phyloP scores from a whole-genome alignment of 805 yeast genomes.

The Hanseniaspora guilliermondii region DNA sequence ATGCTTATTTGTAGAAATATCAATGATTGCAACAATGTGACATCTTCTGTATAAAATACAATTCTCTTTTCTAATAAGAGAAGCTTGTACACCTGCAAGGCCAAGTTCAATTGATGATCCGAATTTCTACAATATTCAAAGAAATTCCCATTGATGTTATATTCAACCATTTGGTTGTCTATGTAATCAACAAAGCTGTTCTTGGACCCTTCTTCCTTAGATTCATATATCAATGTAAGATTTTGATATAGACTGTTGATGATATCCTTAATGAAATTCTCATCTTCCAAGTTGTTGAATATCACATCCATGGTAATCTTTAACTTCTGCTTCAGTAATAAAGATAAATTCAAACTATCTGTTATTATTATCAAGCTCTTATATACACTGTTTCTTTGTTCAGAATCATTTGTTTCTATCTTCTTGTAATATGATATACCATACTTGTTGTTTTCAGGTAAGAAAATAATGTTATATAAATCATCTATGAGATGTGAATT shows the following conservation, averaged over 20 bases:
- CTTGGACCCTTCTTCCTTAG: not conserved
- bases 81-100: not conserved
- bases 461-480: slow-evolving; percentile 1
- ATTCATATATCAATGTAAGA: not conserved
- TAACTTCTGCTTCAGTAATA: slow-evolving; percentile 2
- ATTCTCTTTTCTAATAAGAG: slow-evolving; percentile 5
- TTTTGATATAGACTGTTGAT: not conserved
- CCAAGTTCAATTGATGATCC: not conserved
- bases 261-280: not conserved
- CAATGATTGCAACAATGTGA: slow-evolving; percentile 2
- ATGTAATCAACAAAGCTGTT: slow-evolving; percentile 5
- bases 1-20: slow-evolving; percentile 3
- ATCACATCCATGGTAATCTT: slow-evolving; percentile 11
- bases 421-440: slow-evolving; percentile 11
- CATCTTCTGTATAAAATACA: slow-evolving; percentile 9
- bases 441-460: not conserved
- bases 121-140: not conserved
- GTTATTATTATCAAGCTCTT: slow-evolving; percentile 7
- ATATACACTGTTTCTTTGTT: slow-evolving; percentile 8
- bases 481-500: slow-evolving; percentile 6
- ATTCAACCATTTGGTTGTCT: slow-evolving; percentile 5
- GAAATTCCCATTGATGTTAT: not conserved
- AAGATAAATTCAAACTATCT: not conserved
- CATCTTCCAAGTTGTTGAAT: not conserved
- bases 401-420: not conserved